Percentiles rank a stretch among this genome's conserved stretches.
phyloP scores from a whole-genome alignment of 176 grass and related monocot genomes.

The Zizania latifolia region DNA sequence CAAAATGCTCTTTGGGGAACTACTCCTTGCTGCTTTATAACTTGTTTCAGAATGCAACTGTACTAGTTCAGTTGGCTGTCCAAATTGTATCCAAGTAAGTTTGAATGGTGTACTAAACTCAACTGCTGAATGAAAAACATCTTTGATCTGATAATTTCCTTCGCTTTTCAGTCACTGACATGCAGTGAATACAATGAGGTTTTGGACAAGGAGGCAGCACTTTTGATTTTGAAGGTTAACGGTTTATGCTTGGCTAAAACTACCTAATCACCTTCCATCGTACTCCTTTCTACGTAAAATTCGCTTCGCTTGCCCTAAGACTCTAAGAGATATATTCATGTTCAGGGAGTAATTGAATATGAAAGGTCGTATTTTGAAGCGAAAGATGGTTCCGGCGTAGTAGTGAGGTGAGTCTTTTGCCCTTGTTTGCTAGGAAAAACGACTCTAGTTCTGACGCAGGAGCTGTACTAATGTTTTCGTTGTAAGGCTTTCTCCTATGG shows the following conservation, averaged over 20 bases:
- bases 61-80: constrained; percentile 49
- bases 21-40: constrained; percentile 60
- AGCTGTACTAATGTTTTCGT: neutral
- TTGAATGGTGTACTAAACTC: neutral
- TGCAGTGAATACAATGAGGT: constrained; percentile 87
- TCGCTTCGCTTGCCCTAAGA: neutral
- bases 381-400: neutral
- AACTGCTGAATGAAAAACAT: neutral
- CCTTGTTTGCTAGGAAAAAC: neutral
- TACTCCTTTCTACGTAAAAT: neutral
- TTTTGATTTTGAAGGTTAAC: constrained; percentile 64
- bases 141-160: neutral
- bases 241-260: neutral
- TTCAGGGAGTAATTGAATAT: constrained; percentile 53
- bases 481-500: neutral
- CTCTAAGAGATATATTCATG: neutral
- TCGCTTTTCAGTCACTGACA: constrained; percentile 42
- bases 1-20: constrained; percentile 57
- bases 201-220: constrained; percentile 67
- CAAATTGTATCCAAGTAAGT: constrained; percentile 70
- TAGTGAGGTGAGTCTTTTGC: neutral
- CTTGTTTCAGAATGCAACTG: constrained; percentile 65
- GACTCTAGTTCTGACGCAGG: neutral
- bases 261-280: neutral
- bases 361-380: constrained; percentile 53